A percentile compares a stretch with the other conserved stretches of the same genome.
Evolutionary conservation across 2,329 filamentous ascomycete species (phyloP).

Genomic region (Cladosporium velox): DNA sequence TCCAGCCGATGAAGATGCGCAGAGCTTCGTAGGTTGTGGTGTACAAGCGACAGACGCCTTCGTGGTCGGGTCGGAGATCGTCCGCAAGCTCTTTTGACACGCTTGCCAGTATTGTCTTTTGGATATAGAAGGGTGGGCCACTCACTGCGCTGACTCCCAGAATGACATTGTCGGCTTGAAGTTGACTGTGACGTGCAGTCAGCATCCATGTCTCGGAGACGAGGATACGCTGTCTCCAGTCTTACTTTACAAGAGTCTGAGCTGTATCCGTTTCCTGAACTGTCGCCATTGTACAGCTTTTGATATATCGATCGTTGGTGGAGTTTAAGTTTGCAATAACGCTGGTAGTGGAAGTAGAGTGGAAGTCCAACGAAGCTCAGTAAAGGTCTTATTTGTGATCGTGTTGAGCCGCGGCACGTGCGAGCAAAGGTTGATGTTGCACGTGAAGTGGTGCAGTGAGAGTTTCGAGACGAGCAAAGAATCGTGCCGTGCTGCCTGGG

Average conservation of each 20-base stretch:
- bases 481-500: no score
- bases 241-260: not conserved
- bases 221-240: not conserved
- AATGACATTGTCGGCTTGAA: not conserved
- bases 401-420: not conserved
- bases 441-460: not conserved
- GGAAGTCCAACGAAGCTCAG: not conserved
- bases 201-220: not conserved
- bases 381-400: not conserved
- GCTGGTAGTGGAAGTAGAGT: not conserved
- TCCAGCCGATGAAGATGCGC: not conserved
- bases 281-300: not conserved
- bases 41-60: not conserved
- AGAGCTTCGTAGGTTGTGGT: not conserved
- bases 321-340: not conserved
- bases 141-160: not conserved
- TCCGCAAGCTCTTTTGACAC: not conserved
- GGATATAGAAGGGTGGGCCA: not conserved
- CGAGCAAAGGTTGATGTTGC: not conserved
- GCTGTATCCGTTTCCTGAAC: not conserved
- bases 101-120: not conserved
- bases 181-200: not conserved
- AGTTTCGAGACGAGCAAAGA: no score
- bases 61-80: not conserved
- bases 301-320: not conserved